Evolutionary conservation across 805 yeast species (phyloP).

Genomic region (Phaffomyces antillensis): DNA sequence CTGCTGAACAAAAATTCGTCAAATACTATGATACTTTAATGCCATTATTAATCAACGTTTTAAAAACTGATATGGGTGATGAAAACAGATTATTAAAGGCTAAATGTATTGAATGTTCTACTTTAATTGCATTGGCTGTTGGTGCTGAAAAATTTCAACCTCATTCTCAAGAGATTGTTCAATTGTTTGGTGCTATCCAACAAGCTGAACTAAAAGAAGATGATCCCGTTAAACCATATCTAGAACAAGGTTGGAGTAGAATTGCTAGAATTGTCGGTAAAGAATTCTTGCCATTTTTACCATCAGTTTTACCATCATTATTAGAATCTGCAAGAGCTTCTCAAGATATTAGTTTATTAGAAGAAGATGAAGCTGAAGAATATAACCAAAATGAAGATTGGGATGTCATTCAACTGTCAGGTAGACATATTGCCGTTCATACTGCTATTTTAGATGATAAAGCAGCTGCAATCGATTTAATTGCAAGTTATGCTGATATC

Average conservation of each 20-base stretch:
- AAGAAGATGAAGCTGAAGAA: slow-evolving; percentile 82
- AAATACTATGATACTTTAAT: slow-evolving; percentile 92
- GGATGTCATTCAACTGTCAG: slow-evolving; percentile 88
- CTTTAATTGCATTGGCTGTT: slow-evolving; percentile 90
- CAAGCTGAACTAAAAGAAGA: slow-evolving; percentile 50
- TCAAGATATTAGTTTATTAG: slow-evolving; percentile 83
- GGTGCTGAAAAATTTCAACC: slow-evolving; percentile 84
- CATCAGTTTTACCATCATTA: slow-evolving; percentile 85
- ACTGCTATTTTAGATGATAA: slow-evolving; percentile 93
- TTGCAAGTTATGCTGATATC: slow-evolving; percentile 78
- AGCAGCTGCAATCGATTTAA: slow-evolving; percentile 82
- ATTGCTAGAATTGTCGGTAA: slow-evolving; percentile 79
- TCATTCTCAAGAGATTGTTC: slow-evolving; percentile 66
- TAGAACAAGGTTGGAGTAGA: slow-evolving; percentile 96
- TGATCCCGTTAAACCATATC: slow-evolving; percentile 79
- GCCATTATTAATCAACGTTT: slow-evolving; percentile 77
- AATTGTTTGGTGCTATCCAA: slow-evolving; percentile 68
- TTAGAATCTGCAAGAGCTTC: slow-evolving; percentile 79
- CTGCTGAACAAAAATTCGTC: slow-evolving; percentile 80
- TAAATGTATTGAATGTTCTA: slow-evolving; percentile 92
- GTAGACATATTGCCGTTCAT: slow-evolving; percentile 91
- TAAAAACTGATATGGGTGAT: slow-evolving; percentile 69
- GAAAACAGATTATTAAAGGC: slow-evolving; percentile 80
- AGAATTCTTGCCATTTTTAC: slow-evolving; percentile 79
- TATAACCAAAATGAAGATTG: slow-evolving; percentile 83